Conservation (phyloP, 2,329 filamentous ascomycete species). For the Penicillium digitatum region DNA sequence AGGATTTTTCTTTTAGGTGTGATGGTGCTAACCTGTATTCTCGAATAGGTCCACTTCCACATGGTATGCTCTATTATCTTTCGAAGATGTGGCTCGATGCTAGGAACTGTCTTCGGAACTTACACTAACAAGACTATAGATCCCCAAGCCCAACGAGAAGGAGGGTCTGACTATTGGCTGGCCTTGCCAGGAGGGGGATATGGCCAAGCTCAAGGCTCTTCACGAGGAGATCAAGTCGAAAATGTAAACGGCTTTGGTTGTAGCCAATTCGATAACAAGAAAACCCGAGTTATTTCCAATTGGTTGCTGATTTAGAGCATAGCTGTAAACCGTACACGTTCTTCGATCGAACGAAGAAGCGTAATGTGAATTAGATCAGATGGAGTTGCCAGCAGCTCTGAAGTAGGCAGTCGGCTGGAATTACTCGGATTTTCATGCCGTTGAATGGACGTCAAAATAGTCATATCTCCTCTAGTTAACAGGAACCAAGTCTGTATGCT, state of each 20-base stretch:
- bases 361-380: neutral
- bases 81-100: neutral
- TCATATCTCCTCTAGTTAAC: slow-evolving; percentile 11
- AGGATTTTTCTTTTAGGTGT: neutral
- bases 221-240: slow-evolving; percentile 82
- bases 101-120: neutral
- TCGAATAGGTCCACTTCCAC: slow-evolving; percentile 77
- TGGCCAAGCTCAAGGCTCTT: slow-evolving; percentile 76
- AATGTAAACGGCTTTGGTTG: slow-evolving; percentile 56
- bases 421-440: no score
- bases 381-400: no score
- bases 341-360: neutral
- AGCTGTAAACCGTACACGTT: neutral
- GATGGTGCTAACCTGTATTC: neutral
- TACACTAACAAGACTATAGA: slow-evolving; percentile 49
- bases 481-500: slow-evolving; percentile 9
- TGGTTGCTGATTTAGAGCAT: no score
- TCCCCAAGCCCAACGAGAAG: slow-evolving; percentile 81
- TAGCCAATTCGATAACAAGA: neutral
- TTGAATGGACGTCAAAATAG: neutral
- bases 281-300: neutral
- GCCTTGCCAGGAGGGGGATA: slow-evolving; percentile 71
- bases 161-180: slow-evolving; percentile 79
- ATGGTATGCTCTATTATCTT: slow-evolving; percentile 57
- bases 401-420: neutral